Evolutionary conservation across 768 basidiomycete species (phyloP).

Genomic region (Amanita subjunquillea): DNA sequence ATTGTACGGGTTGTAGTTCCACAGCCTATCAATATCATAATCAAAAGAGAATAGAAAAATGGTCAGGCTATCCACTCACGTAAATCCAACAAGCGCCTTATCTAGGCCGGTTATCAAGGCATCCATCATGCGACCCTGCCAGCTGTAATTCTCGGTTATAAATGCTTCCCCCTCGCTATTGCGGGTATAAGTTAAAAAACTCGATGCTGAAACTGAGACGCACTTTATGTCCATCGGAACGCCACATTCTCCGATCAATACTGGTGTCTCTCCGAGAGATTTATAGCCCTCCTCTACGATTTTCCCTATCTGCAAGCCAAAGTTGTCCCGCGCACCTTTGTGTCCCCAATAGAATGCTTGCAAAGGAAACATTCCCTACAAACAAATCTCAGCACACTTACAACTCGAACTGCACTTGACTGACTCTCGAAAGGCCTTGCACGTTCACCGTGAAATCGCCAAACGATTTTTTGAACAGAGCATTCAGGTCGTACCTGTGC

Average conservation of each 20-base stretch:
- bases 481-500: slow-evolving; percentile 83
- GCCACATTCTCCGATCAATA: slow-evolving; percentile 88
- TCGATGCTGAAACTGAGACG: slow-evolving; percentile 16
- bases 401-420: slow-evolving; percentile 10
- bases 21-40: slow-evolving; percentile 42
- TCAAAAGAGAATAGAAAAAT: not conserved
- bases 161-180: slow-evolving; percentile 64
- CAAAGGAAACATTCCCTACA: slow-evolving; percentile 76
- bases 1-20: slow-evolving; percentile 93
- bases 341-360: slow-evolving; percentile 87
- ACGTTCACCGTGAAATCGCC: slow-evolving; percentile 87
- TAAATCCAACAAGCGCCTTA: slow-evolving; percentile 67
- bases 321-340: slow-evolving; percentile 73
- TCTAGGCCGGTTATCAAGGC: slow-evolving; percentile 82
- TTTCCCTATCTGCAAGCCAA: slow-evolving; percentile 68
- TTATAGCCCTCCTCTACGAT: slow-evolving; percentile 62
- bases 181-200: not conserved
- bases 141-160: slow-evolving; percentile 57
- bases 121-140: slow-evolving; percentile 93
- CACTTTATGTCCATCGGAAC: slow-evolving; percentile 98
- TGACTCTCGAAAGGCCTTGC: slow-evolving; percentile 79
- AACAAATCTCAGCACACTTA: not conserved
- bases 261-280: slow-evolving; percentile 70
- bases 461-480: slow-evolving; percentile 76
- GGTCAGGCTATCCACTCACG: slow-evolving; percentile 40